Evolutionary conservation across 2,329 filamentous ascomycete genomes (phyloP), one percentile per base, ranked within the genome.

Genomic region (Periglandula ipomoeae): DNA sequence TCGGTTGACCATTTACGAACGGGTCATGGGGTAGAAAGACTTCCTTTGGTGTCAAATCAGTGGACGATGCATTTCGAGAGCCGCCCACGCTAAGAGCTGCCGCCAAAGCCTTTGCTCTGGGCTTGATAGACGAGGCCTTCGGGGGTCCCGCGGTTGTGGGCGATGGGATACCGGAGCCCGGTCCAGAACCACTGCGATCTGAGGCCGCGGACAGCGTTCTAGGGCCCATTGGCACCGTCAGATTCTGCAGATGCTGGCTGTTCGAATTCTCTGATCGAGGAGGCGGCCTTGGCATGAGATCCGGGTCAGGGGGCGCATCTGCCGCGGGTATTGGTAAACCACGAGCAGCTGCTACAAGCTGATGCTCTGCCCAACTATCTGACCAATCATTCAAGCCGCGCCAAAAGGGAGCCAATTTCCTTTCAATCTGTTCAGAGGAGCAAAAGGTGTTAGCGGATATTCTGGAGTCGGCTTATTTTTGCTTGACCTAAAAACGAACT

Each of bases 341-440:
- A 60, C 89, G 82, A 44, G 85, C 93, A 22, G 88, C 89, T 50
- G 91, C 89, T 58, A 96, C 81, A n/a, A 98, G 80, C 67, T 98
- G 93, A 66, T 93, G 84, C 61, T 98, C 93, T 11, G 89, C 86
- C 93, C 93, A 98, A 46, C 81, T 86, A 20, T 87, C 79, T 15
- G 84, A 85, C 65, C 93, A 89, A 65, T 97, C 90, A 55, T 95
- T 85, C 4, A 98, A 72, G 5, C 93, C 93, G 61, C 85, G 84
- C 89, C 91, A 98, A 65, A 98, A 98, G 0, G 93, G 93, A 38
- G 93, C 93, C 53, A 98, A 70, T 53, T 86, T 84, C 57, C 93
- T 80, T 68, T 98, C 93, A 63, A 98, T 89, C 91, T 97, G 53
- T 40, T 52, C 3, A 30, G 35, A 20, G 32, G 27, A 13, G 44